Conservation (phyloP, 768 basidiomycete genomes). For the Suillus subalutaceus region DNA sequence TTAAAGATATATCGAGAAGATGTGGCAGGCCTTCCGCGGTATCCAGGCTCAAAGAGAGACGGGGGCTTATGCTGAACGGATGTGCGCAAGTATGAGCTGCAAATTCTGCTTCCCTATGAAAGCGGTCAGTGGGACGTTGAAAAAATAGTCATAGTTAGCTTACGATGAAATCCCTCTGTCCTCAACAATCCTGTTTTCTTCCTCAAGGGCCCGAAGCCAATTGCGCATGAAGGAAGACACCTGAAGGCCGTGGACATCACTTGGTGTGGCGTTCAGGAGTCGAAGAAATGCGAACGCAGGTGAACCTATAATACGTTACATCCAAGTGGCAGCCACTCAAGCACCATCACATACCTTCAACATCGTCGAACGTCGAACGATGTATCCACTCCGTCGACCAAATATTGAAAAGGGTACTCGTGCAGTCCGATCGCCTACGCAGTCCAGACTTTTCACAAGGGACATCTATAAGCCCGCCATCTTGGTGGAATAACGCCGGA, state of each 20-base stretch:
- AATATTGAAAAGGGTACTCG: conserved; percentile 80
- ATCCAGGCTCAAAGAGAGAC: conserved; percentile 29
- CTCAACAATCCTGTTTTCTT: conserved; percentile 44
- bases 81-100: not conserved
- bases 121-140: not conserved
- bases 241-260: conserved; percentile 67
- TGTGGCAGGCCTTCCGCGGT: conserved; percentile 49
- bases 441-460: conserved; percentile 56
- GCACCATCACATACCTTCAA: conserved; percentile 48
- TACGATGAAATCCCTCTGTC: conserved; percentile 49
- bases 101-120: conserved; percentile 5
- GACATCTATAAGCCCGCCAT: conserved; percentile 71
- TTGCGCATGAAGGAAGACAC: conserved; percentile 61
- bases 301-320: conserved; percentile 43
- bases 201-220: conserved; percentile 49
- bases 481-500: conserved; percentile 76
- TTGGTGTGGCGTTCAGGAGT: conserved; percentile 61
- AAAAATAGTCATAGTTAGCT: conserved; percentile 14
- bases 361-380: conserved; percentile 59
- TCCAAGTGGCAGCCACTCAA: conserved; percentile 4
- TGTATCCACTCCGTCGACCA: conserved; percentile 88
- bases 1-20: conserved; percentile 61
- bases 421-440: conserved; percentile 53
- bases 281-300: conserved; percentile 77
- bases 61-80: conserved; percentile 6